Base-by-base conservation (phyloP, 1,284 basidiomycete species). In the Apiotrichum porosum region DNA sequence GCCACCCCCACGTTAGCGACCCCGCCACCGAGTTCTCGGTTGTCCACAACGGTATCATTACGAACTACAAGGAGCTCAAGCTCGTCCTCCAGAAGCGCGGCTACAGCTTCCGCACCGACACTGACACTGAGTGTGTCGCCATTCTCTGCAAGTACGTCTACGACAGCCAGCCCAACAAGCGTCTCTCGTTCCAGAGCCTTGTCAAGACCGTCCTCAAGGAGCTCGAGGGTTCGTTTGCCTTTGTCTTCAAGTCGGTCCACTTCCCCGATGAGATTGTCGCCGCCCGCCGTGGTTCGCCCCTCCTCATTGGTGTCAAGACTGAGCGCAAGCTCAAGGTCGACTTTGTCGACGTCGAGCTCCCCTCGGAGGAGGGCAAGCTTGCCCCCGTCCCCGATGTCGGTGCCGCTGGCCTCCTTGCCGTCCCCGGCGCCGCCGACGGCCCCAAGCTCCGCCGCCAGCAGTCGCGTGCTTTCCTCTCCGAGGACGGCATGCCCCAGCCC, bases 251-350 rank as follows among this genome's bases (percentile, higher is more conserved):
- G 79, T 97, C 93, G 15, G 75, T 76, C 32, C 92, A 98, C 78
- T 99, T 84, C 80, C 95, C 95, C 42, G 90, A 94, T 64, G 90
- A 98, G 75, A 82, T 95, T 56, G 91, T 98, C 57, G 88, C 89
- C 49, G 90, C 93, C 52, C 89, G 93, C 64, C 89, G 95, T 66
- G 95, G 95, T 66, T 98, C 94, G 23, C 95, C 95, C 21, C 83
- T 99, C 23, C 77, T 98, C 49, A 86, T 98, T 66, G 95, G 95
- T 78, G 94, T 99, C 72, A 98, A 98, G 85, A 97, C 95, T 30
- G 94, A 98, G 73, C 93, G 94, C 81, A 98, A 98, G 77, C 83
- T 99, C 71, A 99, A 99, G 80, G 94, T 97, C 42, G 95, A 98
- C 78, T 98, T 98, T 70, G 94, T 99, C 49, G 95, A 98, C 74